Base-by-base conservation (phyloP, 345 rosid genomes). In the Laguncularia racemosa region DNA sequence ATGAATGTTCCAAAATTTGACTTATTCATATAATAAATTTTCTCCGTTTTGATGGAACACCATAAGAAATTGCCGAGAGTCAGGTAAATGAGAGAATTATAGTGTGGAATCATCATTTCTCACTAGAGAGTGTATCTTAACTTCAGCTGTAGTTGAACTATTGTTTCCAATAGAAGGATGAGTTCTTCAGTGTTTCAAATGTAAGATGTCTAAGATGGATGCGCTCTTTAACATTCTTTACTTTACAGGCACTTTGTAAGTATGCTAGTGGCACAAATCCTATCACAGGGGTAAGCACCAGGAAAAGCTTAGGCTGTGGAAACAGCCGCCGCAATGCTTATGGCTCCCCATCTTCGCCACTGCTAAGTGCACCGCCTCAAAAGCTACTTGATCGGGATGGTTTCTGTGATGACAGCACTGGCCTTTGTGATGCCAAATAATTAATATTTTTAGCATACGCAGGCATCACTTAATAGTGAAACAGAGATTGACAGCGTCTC, bases 221-320 rank as follows among this genome's bases (percentile, higher is more conserved):
- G 0, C 15, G 11, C 14, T 21, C 8, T 23, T 23, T 23, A 23
- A 23, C 28, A 20, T 13, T 28, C 50, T n/a, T 48, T 33, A 28
- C 8, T 10, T 13, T 44, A 50, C 33, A 89, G 98, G 98, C 96
- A 46, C 77, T 89, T 18, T 92, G 98, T 80, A 92, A 86, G 73
- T 86, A 92, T 52, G 98, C 98, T 13, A 84, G 75, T 19, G 98
- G 98, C 14, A 89, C 83, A 47, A 92, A 89, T 73, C 85, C 95
- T 17, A 57, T 78, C 1, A 89, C 98, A 1, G 93, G 97, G 52
- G 89, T 85, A 21, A 76, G 81, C 77, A 91, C 95, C 14, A 82
- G 96, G 68, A 65, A 61, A 70, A 89, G 96, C 53, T 82, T 92
- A 60, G 97, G 98, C 1, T 86, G 96, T 38, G 97, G 97, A 59